Conservation (phyloP, 2,329 filamentous ascomycete genomes). For the Monosporascus sp. region DNA sequence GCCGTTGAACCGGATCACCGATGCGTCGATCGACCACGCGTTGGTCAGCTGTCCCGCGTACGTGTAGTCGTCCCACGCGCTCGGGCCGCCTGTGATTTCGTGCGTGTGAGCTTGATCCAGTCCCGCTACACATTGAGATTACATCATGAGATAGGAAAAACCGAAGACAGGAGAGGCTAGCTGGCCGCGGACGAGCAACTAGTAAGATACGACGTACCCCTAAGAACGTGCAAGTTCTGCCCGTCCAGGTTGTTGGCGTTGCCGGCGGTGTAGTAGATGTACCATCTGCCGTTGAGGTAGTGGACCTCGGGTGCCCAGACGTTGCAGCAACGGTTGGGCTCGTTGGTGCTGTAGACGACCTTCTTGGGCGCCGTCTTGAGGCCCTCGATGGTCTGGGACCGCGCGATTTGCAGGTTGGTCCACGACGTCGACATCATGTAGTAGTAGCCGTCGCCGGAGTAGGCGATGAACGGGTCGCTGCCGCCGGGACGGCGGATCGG, state of each 20-base stretch:
- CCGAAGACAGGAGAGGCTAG: neutral
- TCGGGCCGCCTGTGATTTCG: constrained; percentile 37
- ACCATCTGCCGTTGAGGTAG: constrained; percentile 44
- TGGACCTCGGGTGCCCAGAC: constrained; percentile 57
- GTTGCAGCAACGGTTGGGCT: constrained; percentile 45
- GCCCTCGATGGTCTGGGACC: constrained; percentile 48
- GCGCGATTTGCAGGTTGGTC: constrained; percentile 49
- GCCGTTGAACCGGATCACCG: constrained; percentile 42
- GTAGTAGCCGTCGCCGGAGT: constrained; percentile 46
- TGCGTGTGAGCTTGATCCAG: neutral
- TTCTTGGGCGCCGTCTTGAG: constrained; percentile 50
- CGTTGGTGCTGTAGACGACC: constrained; percentile 44
- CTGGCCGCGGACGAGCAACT: neutral
- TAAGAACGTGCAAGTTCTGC: constrained; percentile 48
- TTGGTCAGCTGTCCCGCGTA: constrained; percentile 43
- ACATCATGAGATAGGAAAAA: neutral
- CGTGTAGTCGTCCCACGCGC: constrained; percentile 46
- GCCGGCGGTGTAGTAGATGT: constrained; percentile 49
- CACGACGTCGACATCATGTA: constrained; percentile 54
- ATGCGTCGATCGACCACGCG: constrained; percentile 51
- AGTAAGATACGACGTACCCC: constrained; percentile 29
- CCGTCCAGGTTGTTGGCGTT: constrained; percentile 35
- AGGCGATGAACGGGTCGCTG: constrained; percentile 49
- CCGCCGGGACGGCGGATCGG: constrained; percentile 46
- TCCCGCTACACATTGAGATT: neutral